These are phyloP conservation scores for Diplodia corticola DNA, from an alignment of 2,329 filamentous ascomycete species.

Conservation along the genomic window DNA sequence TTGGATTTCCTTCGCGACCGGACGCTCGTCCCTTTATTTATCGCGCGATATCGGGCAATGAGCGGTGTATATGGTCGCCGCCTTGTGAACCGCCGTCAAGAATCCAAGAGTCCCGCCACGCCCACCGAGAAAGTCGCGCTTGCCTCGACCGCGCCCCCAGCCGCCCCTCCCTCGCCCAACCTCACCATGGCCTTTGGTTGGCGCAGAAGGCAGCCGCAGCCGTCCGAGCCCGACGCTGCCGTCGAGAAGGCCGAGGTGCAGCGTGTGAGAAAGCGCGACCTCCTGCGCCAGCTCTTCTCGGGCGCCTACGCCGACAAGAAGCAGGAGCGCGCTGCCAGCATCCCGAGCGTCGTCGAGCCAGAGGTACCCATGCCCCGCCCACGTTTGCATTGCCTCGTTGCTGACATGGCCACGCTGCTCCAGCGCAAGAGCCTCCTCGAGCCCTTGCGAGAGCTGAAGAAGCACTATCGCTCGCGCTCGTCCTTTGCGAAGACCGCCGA, in stretches of 20 bases:
- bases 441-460: constrained; percentile 13
- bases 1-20: constrained; percentile 10
- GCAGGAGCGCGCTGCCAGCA: constrained; percentile 17
- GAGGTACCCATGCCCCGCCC: not conserved
- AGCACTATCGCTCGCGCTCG: constrained; percentile 18
- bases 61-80: constrained; percentile 21
- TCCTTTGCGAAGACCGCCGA: constrained; percentile 16
- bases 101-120: constrained; percentile 13
- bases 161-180: not conserved
- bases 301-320: not conserved
- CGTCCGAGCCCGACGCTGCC: constrained; percentile 11
- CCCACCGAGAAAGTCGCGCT: not conserved
- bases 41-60: constrained; percentile 24
- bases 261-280: constrained; percentile 22
- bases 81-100: constrained; percentile 15
- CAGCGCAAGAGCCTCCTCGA: constrained; percentile 21
- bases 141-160: not conserved
- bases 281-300: constrained; percentile 19
- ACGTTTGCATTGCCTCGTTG: not conserved
- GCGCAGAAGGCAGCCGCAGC: constrained; percentile 16
- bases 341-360: constrained; percentile 10
- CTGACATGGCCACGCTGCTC: constrained; percentile 8
- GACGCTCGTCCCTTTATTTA: constrained; percentile 20
- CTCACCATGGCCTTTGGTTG: constrained; percentile 21
- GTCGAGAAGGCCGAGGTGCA: constrained; percentile 1